phyloP scores from a whole-genome alignment of 352 stramenopile species.

The Thraustotheca clavata region DNA sequence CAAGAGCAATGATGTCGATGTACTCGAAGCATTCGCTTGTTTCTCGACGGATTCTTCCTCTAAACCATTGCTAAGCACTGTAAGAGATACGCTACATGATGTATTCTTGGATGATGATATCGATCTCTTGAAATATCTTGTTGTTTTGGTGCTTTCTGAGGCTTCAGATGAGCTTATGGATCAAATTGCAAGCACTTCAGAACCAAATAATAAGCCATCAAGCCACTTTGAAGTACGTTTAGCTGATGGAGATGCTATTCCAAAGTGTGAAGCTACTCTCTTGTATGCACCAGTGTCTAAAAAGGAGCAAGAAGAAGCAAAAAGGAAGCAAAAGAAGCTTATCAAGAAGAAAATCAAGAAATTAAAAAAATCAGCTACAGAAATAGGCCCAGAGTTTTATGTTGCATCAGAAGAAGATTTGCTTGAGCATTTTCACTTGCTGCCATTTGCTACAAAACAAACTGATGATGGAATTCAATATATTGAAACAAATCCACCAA shows the following conservation, averaged over 20 bases:
- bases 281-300: conserved; percentile 67
- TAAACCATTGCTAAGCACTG: background rate
- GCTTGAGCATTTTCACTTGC: conserved; percentile 35
- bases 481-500: conserved; percentile 29
- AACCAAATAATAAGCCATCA: background rate
- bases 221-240: conserved; percentile 45
- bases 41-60: background rate
- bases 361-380: conserved; percentile 61
- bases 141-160: background rate
- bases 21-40: background rate
- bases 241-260: conserved; percentile 67
- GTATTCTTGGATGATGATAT: conserved; percentile 1
- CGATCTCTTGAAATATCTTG: background rate
- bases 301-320: conserved; percentile 60
- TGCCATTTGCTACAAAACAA: conserved; percentile 44
- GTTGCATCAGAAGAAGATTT: conserved; percentile 55
- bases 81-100: background rate
- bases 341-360: conserved; percentile 86
- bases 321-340: conserved; percentile 63
- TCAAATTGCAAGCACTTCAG: background rate
- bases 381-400: conserved; percentile 66
- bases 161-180: background rate
- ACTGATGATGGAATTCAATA: conserved; percentile 26
- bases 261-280: conserved; percentile 56
- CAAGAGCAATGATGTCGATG: background rate